A percentile compares a stretch with the other conserved stretches of the same genome.
phyloP scores from a whole-genome alignment of 2,329 filamentous ascomycete genomes.

The Fusarium succisae region DNA sequence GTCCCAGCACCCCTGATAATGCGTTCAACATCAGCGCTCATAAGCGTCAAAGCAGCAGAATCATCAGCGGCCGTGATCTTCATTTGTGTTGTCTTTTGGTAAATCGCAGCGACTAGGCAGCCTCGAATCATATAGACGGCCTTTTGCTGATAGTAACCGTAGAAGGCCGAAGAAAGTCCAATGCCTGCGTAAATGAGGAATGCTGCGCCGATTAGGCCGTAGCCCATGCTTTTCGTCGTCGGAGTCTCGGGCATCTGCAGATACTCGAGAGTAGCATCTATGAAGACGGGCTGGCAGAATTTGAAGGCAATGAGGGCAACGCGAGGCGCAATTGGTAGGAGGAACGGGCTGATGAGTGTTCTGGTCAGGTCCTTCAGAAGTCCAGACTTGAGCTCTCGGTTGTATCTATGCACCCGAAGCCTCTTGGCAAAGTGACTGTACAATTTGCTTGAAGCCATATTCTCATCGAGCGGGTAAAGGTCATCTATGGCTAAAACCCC shows the following conservation, averaged over 20 bases:
- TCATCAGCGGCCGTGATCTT: conserved; percentile 48
- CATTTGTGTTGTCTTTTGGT: conserved; percentile 46
- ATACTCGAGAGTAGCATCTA: conserved; percentile 50
- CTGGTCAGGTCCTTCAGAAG: conserved; percentile 44
- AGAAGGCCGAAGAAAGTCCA: conserved; percentile 52
- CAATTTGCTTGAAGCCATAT: conserved; percentile 37
- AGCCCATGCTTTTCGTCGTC: conserved; percentile 43
- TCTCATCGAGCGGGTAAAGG: conserved; percentile 48
- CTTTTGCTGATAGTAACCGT: conserved; percentile 51
- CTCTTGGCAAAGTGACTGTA: conserved; percentile 26
- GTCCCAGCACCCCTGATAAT: conserved; percentile 47
- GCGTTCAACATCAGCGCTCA: conserved; percentile 59
- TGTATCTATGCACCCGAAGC: conserved; percentile 40
- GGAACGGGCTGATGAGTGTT: conserved; percentile 45
- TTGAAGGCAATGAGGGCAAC: conserved; percentile 52
- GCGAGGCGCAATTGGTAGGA: conserved; percentile 50
- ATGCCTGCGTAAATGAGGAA: conserved; percentile 53
- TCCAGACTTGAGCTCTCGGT: conserved; percentile 38
- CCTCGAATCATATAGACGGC: conserved; percentile 46
- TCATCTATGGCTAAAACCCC: conserved; percentile 46
- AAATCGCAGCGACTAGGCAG: conserved; percentile 47
- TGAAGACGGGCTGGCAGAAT: conserved; percentile 56
- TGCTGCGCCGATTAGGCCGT: conserved; percentile 55
- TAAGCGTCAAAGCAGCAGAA: conserved; percentile 56
- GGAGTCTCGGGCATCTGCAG: conserved; percentile 40